Percentiles rank a stretch among this genome's conserved stretches.
These are phyloP conservation scores for Bipolaris victoriae DNA, from an alignment of 2,329 filamentous ascomycete genomes.

Conservation along the genomic window DNA sequence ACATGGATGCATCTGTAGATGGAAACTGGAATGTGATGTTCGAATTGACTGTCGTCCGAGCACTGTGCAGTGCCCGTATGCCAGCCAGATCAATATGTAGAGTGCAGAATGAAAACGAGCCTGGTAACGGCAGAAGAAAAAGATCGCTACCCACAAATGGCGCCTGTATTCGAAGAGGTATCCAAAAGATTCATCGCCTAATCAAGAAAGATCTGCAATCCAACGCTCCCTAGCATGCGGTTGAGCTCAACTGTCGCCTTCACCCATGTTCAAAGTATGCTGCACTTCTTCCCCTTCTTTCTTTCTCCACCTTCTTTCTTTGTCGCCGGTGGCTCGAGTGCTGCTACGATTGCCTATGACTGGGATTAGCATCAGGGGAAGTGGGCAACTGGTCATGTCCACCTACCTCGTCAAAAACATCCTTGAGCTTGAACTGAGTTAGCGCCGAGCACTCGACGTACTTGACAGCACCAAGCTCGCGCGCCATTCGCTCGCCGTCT, in stretches of 20 bases:
- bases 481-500: conserved; percentile 94
- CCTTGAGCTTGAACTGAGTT: conserved; percentile 98
- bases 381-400: not conserved
- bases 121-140: conserved; percentile 38
- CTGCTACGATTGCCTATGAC: conserved; percentile 86
- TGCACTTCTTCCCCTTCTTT: conserved; percentile 47
- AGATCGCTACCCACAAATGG: conserved; percentile 50
- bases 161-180: conserved; percentile 48
- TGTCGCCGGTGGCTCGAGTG: conserved; percentile 82
- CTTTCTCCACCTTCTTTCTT: conserved; percentile 64
- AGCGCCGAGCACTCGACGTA: conserved; percentile 98
- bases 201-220: conserved; percentile 40
- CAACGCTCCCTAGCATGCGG: conserved; percentile 30
- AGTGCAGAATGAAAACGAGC: conserved; percentile 21
- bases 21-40: not conserved
- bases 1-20: not conserved
- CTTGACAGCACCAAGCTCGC: conserved; percentile 96
- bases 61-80: not conserved
- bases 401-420: conserved; percentile 96
- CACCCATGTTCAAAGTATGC: conserved; percentile 42
- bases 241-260: conserved; percentile 8
- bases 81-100: conserved; percentile 12
- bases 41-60: conserved; percentile 6
- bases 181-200: conserved; percentile 47
- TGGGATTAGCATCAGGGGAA: conserved; percentile 13